These are phyloP conservation scores for Sarocladium kiliense DNA, from an alignment of 2,329 filamentous ascomycete species.

Conservation along the genomic window DNA sequence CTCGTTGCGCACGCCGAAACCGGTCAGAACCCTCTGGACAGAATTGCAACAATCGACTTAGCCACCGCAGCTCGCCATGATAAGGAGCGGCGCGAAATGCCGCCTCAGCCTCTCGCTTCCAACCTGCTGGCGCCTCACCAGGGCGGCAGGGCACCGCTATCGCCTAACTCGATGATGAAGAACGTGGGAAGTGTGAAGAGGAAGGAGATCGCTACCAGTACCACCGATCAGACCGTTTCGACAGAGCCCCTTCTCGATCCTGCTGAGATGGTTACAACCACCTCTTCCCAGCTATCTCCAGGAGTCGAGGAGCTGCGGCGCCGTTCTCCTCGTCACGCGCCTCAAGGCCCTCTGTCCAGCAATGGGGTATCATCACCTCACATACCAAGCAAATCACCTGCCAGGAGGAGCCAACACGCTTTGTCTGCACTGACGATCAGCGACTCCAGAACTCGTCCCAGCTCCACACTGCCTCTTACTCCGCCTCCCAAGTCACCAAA, in stretches of 20 bases:
- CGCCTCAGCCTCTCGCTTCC: conserved; percentile 22
- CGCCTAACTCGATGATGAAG: conserved; percentile 26
- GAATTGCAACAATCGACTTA: conserved; percentile 45
- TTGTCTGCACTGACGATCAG: neutral
- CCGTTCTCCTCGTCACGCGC: conserved; percentile 42
- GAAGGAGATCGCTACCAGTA: conserved; percentile 26
- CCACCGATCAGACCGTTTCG: conserved; percentile 12
- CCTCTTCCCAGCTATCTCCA: conserved; percentile 46
- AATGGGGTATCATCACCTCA: neutral
- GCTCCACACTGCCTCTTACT: neutral
- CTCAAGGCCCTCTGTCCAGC: neutral
- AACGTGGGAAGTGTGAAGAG: conserved; percentile 30
- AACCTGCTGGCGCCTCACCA: conserved; percentile 28
- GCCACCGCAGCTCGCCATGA: conserved; percentile 43
- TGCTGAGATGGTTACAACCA: conserved; percentile 33
- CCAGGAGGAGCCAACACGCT: neutral
- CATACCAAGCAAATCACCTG: neutral
- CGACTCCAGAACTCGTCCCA: neutral
- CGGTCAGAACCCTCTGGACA: conserved; percentile 34
- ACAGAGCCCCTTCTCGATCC: conserved; percentile 13
- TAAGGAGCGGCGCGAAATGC: conserved; percentile 34
- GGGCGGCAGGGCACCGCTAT: conserved; percentile 29
- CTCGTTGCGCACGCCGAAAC: conserved; percentile 21
- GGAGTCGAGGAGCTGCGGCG: conserved; percentile 43
- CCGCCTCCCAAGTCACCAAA: conserved; percentile 6